These are phyloP conservation scores for Pichia sporocuriosa DNA, from an alignment of 805 yeast genomes.

Conservation along the genomic window DNA sequence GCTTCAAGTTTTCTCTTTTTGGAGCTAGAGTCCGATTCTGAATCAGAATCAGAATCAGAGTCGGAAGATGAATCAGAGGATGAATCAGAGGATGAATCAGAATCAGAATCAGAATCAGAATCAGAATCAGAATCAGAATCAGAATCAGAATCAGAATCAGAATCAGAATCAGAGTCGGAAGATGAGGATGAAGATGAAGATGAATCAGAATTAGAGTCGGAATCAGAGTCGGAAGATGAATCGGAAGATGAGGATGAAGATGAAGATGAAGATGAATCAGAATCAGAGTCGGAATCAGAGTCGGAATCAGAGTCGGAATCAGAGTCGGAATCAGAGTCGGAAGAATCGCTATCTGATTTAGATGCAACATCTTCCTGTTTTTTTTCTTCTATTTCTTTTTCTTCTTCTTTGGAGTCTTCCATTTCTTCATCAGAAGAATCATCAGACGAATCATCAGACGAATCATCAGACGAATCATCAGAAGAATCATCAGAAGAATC, in stretches of 20 bases:
- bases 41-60: slow-evolving; percentile 11
- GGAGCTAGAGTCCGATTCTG: slow-evolving; percentile 1
- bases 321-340: slow-evolving; percentile 10
- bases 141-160: slow-evolving; percentile 16
- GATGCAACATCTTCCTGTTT: slow-evolving; percentile 7
- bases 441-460: background rate
- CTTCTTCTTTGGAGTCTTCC: too few relatives aligned
- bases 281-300: slow-evolving; percentile 3
- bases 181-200: too few relatives aligned
- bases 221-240: slow-evolving; percentile 14
- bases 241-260: slow-evolving; percentile 11
- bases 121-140: slow-evolving; percentile 20
- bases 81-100: slow-evolving; percentile 10
- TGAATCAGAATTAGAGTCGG: slow-evolving; percentile 7
- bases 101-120: slow-evolving; percentile 15
- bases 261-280: slow-evolving; percentile 8
- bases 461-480: slow-evolving; percentile 6
- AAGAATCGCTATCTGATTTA: slow-evolving; percentile 6
- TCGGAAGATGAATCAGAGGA: slow-evolving; percentile 11
- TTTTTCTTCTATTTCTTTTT: slow-evolving; percentile 7
- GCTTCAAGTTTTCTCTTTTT: slow-evolving; percentile 14
- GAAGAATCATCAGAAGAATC: slow-evolving; percentile 5
- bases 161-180: slow-evolving; percentile 9
- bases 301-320: slow-evolving; percentile 8
- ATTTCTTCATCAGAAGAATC: slow-evolving; percentile 1